Percentiles rank a stretch among this genome's conserved stretches.
phyloP scores from a whole-genome alignment of 805 yeast genomes.

The Pichia rugopelliculosa region DNA sequence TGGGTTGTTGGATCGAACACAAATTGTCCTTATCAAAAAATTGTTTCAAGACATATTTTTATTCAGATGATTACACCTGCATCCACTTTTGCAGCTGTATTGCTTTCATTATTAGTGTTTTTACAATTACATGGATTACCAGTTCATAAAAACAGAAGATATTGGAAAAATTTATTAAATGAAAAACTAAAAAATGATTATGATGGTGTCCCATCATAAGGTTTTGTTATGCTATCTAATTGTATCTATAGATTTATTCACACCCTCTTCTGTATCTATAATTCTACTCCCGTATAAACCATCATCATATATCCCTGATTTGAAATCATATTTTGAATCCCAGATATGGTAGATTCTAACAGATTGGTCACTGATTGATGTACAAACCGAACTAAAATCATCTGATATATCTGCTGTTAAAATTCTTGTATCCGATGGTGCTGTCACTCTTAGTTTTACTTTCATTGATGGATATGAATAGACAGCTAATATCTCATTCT shows the following conservation, averaged over 20 bases:
- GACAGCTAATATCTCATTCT: constrained; percentile 47
- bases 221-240: constrained; percentile 14
- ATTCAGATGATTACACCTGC: constrained; percentile 61
- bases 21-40: constrained; percentile 65
- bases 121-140: constrained; percentile 60
- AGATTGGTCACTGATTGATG: constrained; percentile 74
- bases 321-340: constrained; percentile 39
- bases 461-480: constrained; percentile 63
- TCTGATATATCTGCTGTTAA: constrained; percentile 64
- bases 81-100: constrained; percentile 45
- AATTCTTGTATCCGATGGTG: constrained; percentile 47
- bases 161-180: constrained; percentile 53
- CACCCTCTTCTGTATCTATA: constrained; percentile 53
- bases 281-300: constrained; percentile 51
- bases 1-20: constrained; percentile 87
- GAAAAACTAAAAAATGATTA: constrained; percentile 55
- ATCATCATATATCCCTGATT: constrained; percentile 22
- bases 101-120: constrained; percentile 43
- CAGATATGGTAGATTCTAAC: constrained; percentile 70
- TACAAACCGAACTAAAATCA: constrained; percentile 52
- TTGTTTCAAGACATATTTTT: constrained; percentile 48
- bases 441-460: constrained; percentile 40
- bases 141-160: constrained; percentile 58
- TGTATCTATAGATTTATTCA: constrained; percentile 24
- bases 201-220: constrained; percentile 80